These are phyloP conservation scores for Phycomyces nitens DNA, from an alignment of 192 early-diverging fungal species.

Conservation along the genomic window DNA sequence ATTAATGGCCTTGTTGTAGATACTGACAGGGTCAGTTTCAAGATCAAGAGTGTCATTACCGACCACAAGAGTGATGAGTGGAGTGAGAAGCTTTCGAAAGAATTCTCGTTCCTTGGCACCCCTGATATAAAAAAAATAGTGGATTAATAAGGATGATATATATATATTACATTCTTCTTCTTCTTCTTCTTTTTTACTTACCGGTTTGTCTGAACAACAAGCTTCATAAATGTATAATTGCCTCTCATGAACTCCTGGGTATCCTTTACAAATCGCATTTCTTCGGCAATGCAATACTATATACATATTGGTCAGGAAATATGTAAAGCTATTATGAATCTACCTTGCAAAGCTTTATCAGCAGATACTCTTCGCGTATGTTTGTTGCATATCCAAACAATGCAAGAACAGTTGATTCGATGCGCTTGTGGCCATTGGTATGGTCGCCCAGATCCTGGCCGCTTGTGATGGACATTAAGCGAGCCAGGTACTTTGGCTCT, in stretches of 20 bases:
- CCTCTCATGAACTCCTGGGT: conserved; percentile 90
- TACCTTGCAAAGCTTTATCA: conserved; percentile 91
- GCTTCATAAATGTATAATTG: conserved; percentile 96
- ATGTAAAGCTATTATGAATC: background rate
- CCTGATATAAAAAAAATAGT: conserved; percentile 34
- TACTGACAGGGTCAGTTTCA: conserved; percentile 85
- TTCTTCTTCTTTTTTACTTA: conserved; percentile 9
- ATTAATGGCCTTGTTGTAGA: conserved; percentile 84
- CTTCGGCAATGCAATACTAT: conserved; percentile 74
- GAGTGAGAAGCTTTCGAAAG: conserved; percentile 79
- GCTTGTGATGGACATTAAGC: conserved; percentile 84
- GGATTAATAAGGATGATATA: background rate
- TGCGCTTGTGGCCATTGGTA: conserved; percentile 67
- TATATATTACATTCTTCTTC: background rate
- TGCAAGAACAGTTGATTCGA: conserved; percentile 88
- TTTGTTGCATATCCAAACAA: conserved; percentile 98
- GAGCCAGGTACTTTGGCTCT: conserved; percentile 87
- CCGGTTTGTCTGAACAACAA: conserved; percentile 93
- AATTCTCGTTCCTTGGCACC: conserved; percentile 94
- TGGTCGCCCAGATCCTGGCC: conserved; percentile 63
- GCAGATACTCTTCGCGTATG: conserved; percentile 90
- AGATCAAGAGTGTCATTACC: conserved; percentile 77
- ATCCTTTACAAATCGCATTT: conserved; percentile 79
- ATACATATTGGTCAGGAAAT: no score
- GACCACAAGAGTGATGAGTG: conserved; percentile 77